These are phyloP conservation scores for Camelina sativa DNA, from an alignment of 345 rosid genomes.

Conservation along the genomic window DNA sequence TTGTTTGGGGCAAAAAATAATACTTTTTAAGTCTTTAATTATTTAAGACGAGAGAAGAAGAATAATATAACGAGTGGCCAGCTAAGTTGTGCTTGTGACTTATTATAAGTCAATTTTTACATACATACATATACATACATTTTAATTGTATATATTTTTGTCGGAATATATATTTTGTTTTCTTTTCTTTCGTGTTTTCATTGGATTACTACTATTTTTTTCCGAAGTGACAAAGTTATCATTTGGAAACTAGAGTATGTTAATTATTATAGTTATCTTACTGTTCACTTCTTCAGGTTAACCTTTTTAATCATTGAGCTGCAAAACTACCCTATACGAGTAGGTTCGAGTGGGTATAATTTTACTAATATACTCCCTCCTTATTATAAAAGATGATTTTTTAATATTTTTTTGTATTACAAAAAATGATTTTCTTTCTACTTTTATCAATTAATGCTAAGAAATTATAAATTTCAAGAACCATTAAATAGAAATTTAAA, in stretches of 20 bases:
- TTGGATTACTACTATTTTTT: neutral
- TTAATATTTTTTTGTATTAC: no score
- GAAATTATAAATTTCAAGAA: no score
- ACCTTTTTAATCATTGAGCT: neutral
- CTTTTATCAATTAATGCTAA: no score
- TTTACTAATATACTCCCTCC: no score
- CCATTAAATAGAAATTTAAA: no score
- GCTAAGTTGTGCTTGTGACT: conserved; percentile 58
- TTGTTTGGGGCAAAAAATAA: conserved; percentile 39
- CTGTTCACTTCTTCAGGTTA: neutral
- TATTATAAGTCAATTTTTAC: conserved; percentile 1
- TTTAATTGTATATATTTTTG: neutral
- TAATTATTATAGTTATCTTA: neutral
- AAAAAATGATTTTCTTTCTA: no score
- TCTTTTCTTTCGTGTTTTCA: conserved; percentile 8
- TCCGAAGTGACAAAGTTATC: neutral
- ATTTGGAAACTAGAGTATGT: neutral
- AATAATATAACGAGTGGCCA: conserved; percentile 70
- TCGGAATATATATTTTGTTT: neutral
- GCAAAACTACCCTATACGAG: neutral
- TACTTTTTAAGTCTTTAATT: neutral
- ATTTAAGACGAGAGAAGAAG: conserved; percentile 2
- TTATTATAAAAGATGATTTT: no score
- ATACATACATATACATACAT: neutral
- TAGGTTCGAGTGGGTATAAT: neutral